Conservation (phyloP, 192 early-diverging fungal genomes). For the Phycomyces blakesleeanus region DNA sequence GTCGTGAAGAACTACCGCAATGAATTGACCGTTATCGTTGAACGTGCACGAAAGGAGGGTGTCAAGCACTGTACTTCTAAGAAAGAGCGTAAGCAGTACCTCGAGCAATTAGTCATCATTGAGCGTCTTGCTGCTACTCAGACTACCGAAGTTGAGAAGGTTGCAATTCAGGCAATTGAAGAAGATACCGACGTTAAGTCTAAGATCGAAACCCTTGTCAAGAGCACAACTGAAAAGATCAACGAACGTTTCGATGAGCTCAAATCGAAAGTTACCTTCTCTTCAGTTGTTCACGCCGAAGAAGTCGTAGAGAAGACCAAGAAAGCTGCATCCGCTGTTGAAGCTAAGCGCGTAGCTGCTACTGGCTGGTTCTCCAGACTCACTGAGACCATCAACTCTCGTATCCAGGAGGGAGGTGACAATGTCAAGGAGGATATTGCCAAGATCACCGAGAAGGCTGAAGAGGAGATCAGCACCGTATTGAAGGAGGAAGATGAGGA, state of each 20-base stretch:
- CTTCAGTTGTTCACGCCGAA: constrained; percentile 2
- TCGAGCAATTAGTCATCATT: constrained; percentile 7
- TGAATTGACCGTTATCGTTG: constrained; percentile 8
- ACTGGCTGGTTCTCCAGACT: not conserved
- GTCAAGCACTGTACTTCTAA: not conserved
- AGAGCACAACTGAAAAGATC: constrained; percentile 6
- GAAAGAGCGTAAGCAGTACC: constrained; percentile 3
- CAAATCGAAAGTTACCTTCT: not conserved
- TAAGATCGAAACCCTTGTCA: constrained; percentile 4
- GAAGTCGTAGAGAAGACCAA: constrained; percentile 13
- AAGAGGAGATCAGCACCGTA: constrained; percentile 1
- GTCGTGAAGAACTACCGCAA: constrained; percentile 6
- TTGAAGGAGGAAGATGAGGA: constrained; percentile 15
- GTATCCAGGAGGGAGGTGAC: constrained; percentile 11
- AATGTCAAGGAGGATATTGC: constrained; percentile 15
- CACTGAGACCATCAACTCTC: constrained; percentile 3
- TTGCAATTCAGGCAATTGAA: not conserved
- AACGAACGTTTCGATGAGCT: constrained; percentile 1
- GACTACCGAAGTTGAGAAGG: constrained; percentile 9
- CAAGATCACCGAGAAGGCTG: constrained; percentile 2
- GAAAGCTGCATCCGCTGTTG: constrained; percentile 4
- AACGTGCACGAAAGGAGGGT: constrained; percentile 2
- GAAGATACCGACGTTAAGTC: not conserved
- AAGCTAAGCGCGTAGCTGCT: constrained; percentile 5
- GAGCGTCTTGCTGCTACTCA: constrained; percentile 8